Conservation (phyloP, 106 monocot species). For the Cymbidium sinense region DNA sequence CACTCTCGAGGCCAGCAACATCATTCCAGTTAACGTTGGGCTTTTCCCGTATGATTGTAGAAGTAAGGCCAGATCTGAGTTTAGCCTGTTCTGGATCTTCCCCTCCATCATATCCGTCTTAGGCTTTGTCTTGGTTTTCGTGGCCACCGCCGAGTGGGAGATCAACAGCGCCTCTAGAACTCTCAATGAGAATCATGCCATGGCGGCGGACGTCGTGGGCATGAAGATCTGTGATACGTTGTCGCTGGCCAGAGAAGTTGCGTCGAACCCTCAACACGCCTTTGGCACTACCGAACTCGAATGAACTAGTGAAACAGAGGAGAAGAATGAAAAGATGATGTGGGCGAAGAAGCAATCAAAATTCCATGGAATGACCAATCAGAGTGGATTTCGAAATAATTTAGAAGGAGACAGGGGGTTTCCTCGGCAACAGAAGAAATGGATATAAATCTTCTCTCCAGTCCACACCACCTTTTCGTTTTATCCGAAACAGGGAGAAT, state of each 20-base stretch:
- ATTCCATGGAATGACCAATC: not conserved
- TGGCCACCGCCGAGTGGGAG: conserved; percentile 73
- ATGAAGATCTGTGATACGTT: conserved; percentile 32
- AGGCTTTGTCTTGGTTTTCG: conserved; percentile 55
- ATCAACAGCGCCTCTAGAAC: conserved; percentile 28
- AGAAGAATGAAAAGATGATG: not conserved
- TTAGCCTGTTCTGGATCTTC: conserved; percentile 65
- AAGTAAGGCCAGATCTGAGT: conserved; percentile 68
- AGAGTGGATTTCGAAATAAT: not conserved
- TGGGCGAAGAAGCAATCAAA: not conserved
- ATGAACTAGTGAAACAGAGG: not conserved
- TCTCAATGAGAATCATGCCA: conserved; percentile 35
- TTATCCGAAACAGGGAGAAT: too few species aligned
- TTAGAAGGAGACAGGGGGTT: not conserved
- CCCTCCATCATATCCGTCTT: conserved; percentile 56
- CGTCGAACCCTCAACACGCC: conserved; percentile 53
- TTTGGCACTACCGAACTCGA: conserved; percentile 1
- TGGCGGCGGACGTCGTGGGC: conserved; percentile 70
- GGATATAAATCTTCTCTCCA: too few species aligned
- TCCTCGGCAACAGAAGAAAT: too few species aligned
- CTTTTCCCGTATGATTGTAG: conserved; percentile 73
- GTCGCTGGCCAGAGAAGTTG: conserved; percentile 25
- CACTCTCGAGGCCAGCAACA: conserved; percentile 77
- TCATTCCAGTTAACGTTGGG: conserved; percentile 79
- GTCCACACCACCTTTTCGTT: too few species aligned